Percentiles rank a stretch among this genome's conserved stretches.
Conservation (phyloP, 2,329 filamentous ascomycete species). For the Ceratocystis harringtonii region DNA sequence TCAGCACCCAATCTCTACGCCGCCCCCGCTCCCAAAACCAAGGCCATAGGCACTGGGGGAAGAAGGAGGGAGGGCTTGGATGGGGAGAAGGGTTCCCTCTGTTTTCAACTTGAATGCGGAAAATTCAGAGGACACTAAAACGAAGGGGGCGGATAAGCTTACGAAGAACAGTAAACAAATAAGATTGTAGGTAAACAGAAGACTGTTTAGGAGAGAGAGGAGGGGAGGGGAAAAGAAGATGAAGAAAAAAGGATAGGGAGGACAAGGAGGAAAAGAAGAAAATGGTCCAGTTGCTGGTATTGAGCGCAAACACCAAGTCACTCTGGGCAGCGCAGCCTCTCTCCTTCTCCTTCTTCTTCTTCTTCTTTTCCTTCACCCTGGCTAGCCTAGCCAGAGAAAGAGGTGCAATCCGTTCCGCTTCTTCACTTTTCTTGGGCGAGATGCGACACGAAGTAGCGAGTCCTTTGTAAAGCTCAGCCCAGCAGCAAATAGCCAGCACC, state of each 20-base stretch:
- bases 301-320: too few species aligned
- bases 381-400: too few species aligned
- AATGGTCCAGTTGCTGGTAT: too few species aligned
- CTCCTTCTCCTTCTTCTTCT: background rate
- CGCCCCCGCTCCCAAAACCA: background rate
- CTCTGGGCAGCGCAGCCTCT: background rate
- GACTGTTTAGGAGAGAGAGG: background rate
- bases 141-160: background rate
- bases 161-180: background rate
- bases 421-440: too few species aligned
- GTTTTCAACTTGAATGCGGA: background rate
- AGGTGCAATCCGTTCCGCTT: too few species aligned
- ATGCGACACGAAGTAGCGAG: too few species aligned
- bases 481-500: too few species aligned
- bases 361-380: background rate
- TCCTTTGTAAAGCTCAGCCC: too few species aligned
- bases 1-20: background rate
- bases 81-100: background rate
- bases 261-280: background rate
- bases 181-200: too few species aligned
- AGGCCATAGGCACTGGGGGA: background rate
- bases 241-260: background rate
- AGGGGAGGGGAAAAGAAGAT: background rate
- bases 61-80: background rate
- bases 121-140: too few species aligned